Base-by-base conservation (phyloP, 1,139 yeast species). In the Meyerozyma carpophila region DNA sequence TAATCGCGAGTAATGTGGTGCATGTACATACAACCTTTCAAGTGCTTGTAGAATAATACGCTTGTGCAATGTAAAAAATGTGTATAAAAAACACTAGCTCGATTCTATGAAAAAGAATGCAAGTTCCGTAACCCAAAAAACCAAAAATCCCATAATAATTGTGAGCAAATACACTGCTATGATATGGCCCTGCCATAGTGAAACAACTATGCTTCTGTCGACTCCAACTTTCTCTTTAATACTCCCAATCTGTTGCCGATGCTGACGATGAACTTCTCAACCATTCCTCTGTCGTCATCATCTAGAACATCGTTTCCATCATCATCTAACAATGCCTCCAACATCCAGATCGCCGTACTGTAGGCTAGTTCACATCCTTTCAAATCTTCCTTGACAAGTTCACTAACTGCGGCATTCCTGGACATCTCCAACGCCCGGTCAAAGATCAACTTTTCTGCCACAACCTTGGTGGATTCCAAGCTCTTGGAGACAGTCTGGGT, bases 381-480 rank as follows among this genome's bases (percentile, higher is more conserved):
- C 44, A 87, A 66, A 58, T 86, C 91, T 47, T 82, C 88, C 39
- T 86, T 84, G 25, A 80, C 81, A 53, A 89, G 71, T 62, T 93
- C 98, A 58, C 84, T 82, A 43, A 84, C 84, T 0, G 98, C 98
- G 0, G 98, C 96, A 45, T 81, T 81, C 53, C 95, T 78, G 2
- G 96, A 86, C 73, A 91, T 87, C 56, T 93, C 98, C 55, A 91
- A 73, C 1, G 98, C 97, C 38, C 98, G 75, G 54, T 91, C 97
- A 65, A 90, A 91, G 25, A 93, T 80, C 50, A 93, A 73, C 59
- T 85, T 85, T 61, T 91, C 97, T 2, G 95, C 90, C 43, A 84
- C 74, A 7, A 82, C 66, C 38, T 68, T 53, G 45, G 51, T 45
- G 34, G 43, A 43, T 42, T 32, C 6, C 36, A 37, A n/a, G 41